Evolutionary conservation across 78 protist species (phyloP).

Genomic region (Dictyostelium brefeldianum): DNA sequence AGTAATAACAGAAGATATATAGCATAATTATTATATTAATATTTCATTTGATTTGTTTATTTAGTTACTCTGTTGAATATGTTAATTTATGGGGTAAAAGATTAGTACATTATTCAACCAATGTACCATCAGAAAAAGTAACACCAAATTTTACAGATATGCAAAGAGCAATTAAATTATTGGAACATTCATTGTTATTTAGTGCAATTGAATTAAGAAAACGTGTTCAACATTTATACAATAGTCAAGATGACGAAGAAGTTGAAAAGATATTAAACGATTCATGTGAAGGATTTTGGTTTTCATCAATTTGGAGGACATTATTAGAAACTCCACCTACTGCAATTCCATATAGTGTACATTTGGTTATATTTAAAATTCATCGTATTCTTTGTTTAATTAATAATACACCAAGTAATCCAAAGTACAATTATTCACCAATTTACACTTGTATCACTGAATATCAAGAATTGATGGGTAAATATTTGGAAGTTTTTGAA

Average conservation of each 20-base stretch:
- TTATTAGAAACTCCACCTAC: conserved; percentile 3
- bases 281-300: conserved; percentile 40
- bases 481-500: not conserved
- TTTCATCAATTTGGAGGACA: conserved; percentile 2
- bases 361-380: conserved; percentile 27
- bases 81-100: conserved; percentile 45
- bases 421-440: too few relatives aligned
- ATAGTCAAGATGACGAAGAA: not conserved
- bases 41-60: not conserved
- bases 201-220: conserved; percentile 22
- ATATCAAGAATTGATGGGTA: conserved; percentile 3
- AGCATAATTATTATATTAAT: not conserved
- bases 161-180: not conserved
- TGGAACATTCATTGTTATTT: not conserved
- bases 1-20: not conserved
- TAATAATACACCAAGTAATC: not conserved
- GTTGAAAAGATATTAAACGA: not conserved
- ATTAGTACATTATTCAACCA: conserved; percentile 10
- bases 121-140: not conserved
- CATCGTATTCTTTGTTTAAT: conserved; percentile 15
- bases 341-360: conserved; percentile 10
- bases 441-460: not conserved
- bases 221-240: conserved; percentile 8
- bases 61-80: not conserved
- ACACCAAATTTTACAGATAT: conserved; percentile 14